A percentile compares a stretch with the other conserved stretches of the same genome.
Conservation (phyloP, 352 stramenopile species). For the Pythium vanterpoolii region DNA sequence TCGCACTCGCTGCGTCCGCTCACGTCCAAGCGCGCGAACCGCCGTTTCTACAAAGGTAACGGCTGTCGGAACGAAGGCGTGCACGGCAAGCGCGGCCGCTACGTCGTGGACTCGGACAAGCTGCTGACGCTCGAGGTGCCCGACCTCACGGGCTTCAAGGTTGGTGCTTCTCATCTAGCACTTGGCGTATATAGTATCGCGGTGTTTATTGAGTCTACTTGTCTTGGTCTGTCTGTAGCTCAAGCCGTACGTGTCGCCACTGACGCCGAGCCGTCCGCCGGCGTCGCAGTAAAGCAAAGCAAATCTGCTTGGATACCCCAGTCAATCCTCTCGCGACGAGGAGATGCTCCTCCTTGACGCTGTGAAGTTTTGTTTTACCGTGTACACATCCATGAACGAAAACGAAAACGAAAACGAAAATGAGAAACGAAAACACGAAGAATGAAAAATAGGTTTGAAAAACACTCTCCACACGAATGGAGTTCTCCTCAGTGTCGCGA, state of each 20-base stretch:
- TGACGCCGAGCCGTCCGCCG: conserved; percentile 58
- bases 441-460: conserved; percentile 5
- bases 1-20: conserved; percentile 86
- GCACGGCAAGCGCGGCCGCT: conserved; percentile 90
- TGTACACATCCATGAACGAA: not conserved
- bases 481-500: not conserved
- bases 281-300: conserved; percentile 28
- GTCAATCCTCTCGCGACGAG: not conserved
- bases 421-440: too few species aligned
- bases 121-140: conserved; percentile 91
- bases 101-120: conserved; percentile 90
- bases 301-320: not conserved
- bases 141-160: conserved; percentile 92
- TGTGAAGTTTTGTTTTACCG: conserved; percentile 5
- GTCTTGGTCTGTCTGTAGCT: conserved; percentile 35
- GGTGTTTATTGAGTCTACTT: not conserved
- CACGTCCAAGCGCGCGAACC: conserved; percentile 91
- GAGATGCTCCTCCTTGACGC: not conserved
- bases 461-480: not conserved
- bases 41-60: conserved; percentile 96
- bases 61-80: conserved; percentile 91
- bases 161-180: conserved; percentile 17
- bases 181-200: not conserved
- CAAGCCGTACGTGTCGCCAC: conserved; percentile 81
- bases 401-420: conserved; percentile 1